A percentile compares a stretch with the other conserved stretches of the same genome.
Conservation (phyloP, 306 rosid genomes). For the Potentilla sterilis region DNA sequence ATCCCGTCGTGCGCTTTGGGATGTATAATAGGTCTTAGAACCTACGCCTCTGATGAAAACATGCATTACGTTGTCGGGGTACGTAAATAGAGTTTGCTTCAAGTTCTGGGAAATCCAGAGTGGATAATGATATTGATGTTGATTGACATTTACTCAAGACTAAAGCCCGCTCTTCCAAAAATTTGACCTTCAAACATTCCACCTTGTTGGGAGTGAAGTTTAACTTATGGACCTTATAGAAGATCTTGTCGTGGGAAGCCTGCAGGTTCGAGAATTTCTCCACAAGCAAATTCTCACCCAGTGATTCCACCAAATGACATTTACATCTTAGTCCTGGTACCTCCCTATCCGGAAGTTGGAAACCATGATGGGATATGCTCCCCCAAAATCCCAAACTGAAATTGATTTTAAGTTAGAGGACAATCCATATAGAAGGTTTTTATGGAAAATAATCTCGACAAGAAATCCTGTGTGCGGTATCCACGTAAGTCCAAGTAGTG, state of each 20-base stretch:
- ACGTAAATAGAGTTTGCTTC: not conserved
- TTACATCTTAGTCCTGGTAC: accelerated
- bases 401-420: not conserved
- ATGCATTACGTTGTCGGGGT: too few relatives aligned
- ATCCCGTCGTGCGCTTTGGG: too few relatives aligned
- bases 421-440: not conserved
- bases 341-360: not conserved
- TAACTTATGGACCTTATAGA: not conserved
- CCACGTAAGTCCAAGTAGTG: not conserved
- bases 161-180: not conserved
- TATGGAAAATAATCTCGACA: not conserved
- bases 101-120: not conserved
- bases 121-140: not conserved
- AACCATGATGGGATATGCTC: not conserved
- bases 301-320: not conserved
- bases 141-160: not conserved
- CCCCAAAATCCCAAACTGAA: not conserved
- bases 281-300: not conserved
- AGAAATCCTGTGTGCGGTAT: too few relatives aligned
- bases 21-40: too few relatives aligned
- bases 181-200: not conserved
- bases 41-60: too few relatives aligned
- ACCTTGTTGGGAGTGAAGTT: not conserved
- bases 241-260: not conserved
- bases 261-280: not conserved